These are phyloP conservation scores for Jackrogersella multiformis DNA, from an alignment of 495 filamentous ascomycete species.

Conservation along the genomic window DNA sequence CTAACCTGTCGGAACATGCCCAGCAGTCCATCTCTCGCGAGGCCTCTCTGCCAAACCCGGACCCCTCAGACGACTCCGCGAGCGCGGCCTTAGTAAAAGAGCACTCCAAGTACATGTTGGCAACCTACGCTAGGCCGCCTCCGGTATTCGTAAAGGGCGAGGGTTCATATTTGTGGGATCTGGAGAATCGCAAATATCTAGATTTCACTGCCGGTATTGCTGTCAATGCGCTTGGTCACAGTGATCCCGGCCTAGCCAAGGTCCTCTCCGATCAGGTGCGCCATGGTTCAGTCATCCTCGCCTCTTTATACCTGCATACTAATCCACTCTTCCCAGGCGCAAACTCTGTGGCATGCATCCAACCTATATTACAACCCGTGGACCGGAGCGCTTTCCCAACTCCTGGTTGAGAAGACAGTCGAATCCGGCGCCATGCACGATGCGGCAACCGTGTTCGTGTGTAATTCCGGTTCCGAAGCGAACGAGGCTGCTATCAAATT, in stretches of 20 bases:
- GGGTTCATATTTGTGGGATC: conserved; percentile 88
- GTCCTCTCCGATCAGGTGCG: conserved; percentile 77
- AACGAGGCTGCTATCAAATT: conserved; percentile 99
- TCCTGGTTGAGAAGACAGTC: conserved; percentile 81
- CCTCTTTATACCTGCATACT: background rate
- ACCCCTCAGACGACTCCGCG: conserved; percentile 79
- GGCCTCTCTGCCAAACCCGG: conserved; percentile 72
- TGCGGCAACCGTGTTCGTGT: conserved; percentile 86
- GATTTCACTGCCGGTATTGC: conserved; percentile 97
- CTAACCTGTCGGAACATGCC: conserved; percentile 28
- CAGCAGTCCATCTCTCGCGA: conserved; percentile 56
- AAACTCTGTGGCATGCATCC: conserved; percentile 85
- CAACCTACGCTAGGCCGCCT: conserved; percentile 91
- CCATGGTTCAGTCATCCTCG: background rate
- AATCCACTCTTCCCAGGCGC: conserved; percentile 57
- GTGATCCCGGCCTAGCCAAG: conserved; percentile 73
- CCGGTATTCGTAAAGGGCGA: conserved; percentile 88
- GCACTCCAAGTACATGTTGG: conserved; percentile 86
- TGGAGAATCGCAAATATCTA: conserved; percentile 87
- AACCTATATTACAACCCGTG: conserved; percentile 97
- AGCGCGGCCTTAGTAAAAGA: conserved; percentile 77
- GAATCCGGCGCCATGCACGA: conserved; percentile 81
- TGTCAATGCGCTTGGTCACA: conserved; percentile 91
- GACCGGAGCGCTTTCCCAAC: conserved; percentile 85
- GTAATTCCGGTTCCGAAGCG: conserved; percentile 93